These are phyloP conservation scores for Magnusiomyces suaveolens DNA, from an alignment of 1,139 yeast species.

Conservation along the genomic window DNA sequence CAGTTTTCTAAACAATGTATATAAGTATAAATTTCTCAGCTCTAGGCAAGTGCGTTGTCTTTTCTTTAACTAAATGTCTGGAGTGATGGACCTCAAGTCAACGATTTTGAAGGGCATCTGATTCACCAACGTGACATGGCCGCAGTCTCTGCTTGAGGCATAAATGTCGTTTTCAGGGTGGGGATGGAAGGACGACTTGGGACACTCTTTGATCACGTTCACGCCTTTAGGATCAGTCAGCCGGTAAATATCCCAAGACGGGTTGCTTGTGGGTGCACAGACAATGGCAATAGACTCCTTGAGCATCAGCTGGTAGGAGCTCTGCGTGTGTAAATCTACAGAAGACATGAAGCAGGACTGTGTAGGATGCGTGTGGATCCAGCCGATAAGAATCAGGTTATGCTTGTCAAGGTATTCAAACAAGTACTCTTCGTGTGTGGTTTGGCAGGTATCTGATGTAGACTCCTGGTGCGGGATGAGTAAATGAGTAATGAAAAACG, in stretches of 20 bases:
- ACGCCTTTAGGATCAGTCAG: slow-evolving; percentile 55
- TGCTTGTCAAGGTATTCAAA: slow-evolving; percentile 44
- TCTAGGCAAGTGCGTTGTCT: too few species aligned
- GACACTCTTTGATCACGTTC: slow-evolving; percentile 42
- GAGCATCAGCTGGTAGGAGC: slow-evolving; percentile 55
- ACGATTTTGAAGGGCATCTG: slow-evolving; percentile 39
- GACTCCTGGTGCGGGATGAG: slow-evolving; percentile 52
- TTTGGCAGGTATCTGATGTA: slow-evolving; percentile 49
- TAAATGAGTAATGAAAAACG: slow-evolving; percentile 49
- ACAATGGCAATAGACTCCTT: slow-evolving; percentile 58
- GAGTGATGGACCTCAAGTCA: slow-evolving; percentile 33
- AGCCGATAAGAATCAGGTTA: slow-evolving; percentile 50
- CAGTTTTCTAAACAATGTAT: too few species aligned
- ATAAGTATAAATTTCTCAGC: too few species aligned
- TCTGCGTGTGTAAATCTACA: slow-evolving; percentile 54
- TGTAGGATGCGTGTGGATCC: slow-evolving; percentile 64
- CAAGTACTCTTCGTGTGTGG: slow-evolving; percentile 46
- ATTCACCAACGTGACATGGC: slow-evolving; percentile 41
- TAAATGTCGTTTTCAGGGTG: slow-evolving; percentile 43
- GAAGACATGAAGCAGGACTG: slow-evolving; percentile 55
- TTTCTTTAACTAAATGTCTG: slow-evolving; percentile 1
- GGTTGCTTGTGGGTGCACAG: slow-evolving; percentile 43
- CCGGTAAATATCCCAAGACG: slow-evolving; percentile 47
- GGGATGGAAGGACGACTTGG: slow-evolving; percentile 41
- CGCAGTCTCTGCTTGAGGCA: slow-evolving; percentile 39